phyloP scores from a whole-genome alignment of 106 monocot species.

The Dendrobium chrysotoxum region DNA sequence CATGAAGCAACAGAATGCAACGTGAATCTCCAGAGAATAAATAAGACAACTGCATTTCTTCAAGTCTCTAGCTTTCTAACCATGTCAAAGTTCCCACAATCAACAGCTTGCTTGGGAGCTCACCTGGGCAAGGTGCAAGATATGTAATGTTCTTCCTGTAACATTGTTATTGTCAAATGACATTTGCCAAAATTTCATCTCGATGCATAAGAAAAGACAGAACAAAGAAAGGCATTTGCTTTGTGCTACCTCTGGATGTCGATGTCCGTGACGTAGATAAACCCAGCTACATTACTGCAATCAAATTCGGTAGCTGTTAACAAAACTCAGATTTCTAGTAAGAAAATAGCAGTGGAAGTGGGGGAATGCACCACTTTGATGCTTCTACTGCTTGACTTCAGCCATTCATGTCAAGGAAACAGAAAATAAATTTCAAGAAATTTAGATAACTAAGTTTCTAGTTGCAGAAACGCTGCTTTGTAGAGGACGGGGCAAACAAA shows the following conservation, averaged over 20 bases:
- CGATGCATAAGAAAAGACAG: neutral
- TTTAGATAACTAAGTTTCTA: neutral
- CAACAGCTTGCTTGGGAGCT: slow-evolving; percentile 70
- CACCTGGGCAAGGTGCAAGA: slow-evolving; percentile 80
- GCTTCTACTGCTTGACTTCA: neutral
- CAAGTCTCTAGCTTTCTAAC: slow-evolving; percentile 36
- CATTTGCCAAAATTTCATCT: neutral
- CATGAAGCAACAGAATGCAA: neutral
- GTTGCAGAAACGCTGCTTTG: neutral
- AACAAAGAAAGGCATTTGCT: neutral
- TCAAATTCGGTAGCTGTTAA: slow-evolving; percentile 13
- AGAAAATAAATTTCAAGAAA: neutral
- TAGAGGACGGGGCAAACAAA: neutral
- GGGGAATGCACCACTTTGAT: neutral
- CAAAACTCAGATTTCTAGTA: neutral
- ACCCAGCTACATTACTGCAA: slow-evolving; percentile 92
- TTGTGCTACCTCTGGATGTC: slow-evolving; percentile 73
- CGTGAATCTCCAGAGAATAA: neutral
- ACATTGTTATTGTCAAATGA: neutral
- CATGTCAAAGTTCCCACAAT: slow-evolving; percentile 68
- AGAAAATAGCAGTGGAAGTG: neutral
- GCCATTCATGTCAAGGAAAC: neutral
- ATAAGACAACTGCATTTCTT: neutral
- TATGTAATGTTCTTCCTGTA: slow-evolving; percentile 90
- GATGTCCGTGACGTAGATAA: slow-evolving; percentile 73